A percentile compares a stretch with the other conserved stretches of the same genome.
These are phyloP conservation scores for Podila epicladia DNA, from an alignment of 192 early-diverging fungal species.

Conservation along the genomic window DNA sequence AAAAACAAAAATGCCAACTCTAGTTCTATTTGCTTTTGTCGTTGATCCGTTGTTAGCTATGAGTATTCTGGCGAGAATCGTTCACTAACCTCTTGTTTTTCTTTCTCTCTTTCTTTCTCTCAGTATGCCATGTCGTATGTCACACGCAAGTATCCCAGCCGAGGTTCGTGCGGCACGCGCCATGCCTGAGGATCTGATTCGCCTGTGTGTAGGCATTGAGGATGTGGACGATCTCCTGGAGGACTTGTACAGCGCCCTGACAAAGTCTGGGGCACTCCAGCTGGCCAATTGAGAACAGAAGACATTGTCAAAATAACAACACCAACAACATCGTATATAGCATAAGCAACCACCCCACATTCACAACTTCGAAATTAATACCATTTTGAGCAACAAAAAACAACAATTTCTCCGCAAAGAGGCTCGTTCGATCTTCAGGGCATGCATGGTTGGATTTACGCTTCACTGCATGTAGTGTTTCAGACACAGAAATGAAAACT, in stretches of 20 bases:
- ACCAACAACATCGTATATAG: neutral
- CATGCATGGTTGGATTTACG: too few relatives aligned
- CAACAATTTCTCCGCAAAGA: too few relatives aligned
- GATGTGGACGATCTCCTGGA: conserved; percentile 90
- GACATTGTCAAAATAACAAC: neutral
- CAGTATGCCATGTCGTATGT: conserved; percentile 98
- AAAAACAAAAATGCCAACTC: too few relatives aligned
- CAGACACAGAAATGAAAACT: neutral
- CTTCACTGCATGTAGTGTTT: neutral
- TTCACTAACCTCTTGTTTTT: neutral
- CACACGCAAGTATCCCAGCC: conserved; percentile 95
- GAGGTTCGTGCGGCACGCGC: conserved; percentile 86
- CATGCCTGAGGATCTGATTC: conserved; percentile 96
- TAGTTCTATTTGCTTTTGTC: neutral
- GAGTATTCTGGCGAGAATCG: too few relatives aligned
- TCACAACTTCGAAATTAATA: too few relatives aligned
- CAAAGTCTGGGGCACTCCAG: conserved; percentile 64
- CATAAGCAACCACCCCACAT: too few relatives aligned
- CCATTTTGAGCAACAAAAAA: too few relatives aligned
- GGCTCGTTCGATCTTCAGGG: too few relatives aligned
- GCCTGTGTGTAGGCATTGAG: conserved; percentile 97
- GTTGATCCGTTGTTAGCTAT: conserved; percentile 10
- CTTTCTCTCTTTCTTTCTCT: neutral
- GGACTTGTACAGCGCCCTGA: conserved; percentile 84
- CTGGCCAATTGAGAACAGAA: conserved; percentile 23